Base-by-base conservation (phyloP, 2,329 filamentous ascomycete genomes). In the Colletotrichum brevisporum region DNA sequence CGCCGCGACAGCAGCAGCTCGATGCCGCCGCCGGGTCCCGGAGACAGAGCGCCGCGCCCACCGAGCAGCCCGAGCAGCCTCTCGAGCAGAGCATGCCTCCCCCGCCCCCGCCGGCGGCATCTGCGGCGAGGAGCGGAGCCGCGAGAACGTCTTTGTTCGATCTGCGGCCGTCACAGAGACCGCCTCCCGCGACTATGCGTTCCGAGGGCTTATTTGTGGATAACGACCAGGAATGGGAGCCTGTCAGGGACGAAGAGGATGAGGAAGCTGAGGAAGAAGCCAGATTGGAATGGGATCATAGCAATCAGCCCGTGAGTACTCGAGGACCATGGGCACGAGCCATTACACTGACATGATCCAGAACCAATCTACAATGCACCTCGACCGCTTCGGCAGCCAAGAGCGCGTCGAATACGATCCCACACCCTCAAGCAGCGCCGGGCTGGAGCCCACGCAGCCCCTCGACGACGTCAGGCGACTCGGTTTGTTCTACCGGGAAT, bases 131-230 rank as follows among this genome's bases (percentile, higher is more conserved):
- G 1, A 66, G 54, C 13, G 51, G 55, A 8, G 63, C 63, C 24
- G 68, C 73, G 52, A 66, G 72, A 6, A 71, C 67, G 57, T 71
- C 72, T 6, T 66, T 72, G 71, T 79, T 85, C 77, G 75, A 86
- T 78, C 71, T 85, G 76, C 81, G 85, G n/a, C 86, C 86, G 16
- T 86, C 85, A 2, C 87, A 88, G 64, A 81, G 83, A 39, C 85
- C 85, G 3, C 86, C 87, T 16, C 84, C 86, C 15, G 83, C 88
- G 15, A 89, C 88, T 26, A 82, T 89, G 54, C 85, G 89, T 67
- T 87, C 90, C 0, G 89, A 94, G 62, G 90, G 90, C 58, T 82
- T 95, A 5, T 94, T 95, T 74, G 86, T 94, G n/a, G 90, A 93
- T 36, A 91, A 94, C 26, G 91, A 94, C 71, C 84, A 86, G 52